A percentile compares a stretch with the other conserved stretches of the same genome.
Evolutionary conservation across 306 rosid species (phyloP).

Genomic region (Casuarina cunninghamiana): DNA sequence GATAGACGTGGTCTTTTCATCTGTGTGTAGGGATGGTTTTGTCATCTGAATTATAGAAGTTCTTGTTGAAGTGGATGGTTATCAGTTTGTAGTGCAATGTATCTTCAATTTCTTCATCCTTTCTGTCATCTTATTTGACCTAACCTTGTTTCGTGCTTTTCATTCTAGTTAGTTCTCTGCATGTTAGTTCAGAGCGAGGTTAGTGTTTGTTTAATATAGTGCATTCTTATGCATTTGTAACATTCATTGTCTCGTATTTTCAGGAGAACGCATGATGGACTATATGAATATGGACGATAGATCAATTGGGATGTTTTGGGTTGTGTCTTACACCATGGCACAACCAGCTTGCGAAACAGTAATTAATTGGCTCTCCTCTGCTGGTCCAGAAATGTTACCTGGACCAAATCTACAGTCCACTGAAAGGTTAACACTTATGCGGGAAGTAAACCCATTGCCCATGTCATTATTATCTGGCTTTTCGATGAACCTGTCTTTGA

Average conservation of each 20-base stretch:
- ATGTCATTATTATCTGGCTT: conserved; percentile 93
- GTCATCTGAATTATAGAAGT: neutral
- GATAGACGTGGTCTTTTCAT: neutral
- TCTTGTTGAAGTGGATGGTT: neutral
- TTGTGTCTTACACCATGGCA: conserved; percentile 98
- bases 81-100: neutral
- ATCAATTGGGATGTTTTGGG: conserved; percentile 99
- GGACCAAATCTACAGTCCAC: conserved; percentile 68
- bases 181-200: conserved; percentile 8
- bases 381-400: conserved; percentile 61
- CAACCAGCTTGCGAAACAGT: conserved; percentile 97
- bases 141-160: neutral
- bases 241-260: conserved; percentile 16
- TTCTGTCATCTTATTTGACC: neutral
- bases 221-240: neutral
- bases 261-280: conserved; percentile 94
- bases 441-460: conserved; percentile 95
- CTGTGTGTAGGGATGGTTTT: neutral
- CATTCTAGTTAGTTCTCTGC: neutral
- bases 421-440: conserved; percentile 71
- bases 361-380: conserved; percentile 75
- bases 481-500: conserved; percentile 83
- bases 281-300: conserved; percentile 98
- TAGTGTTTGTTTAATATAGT: neutral
- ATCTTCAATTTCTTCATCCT: neutral